Conservation (phyloP, 768 basidiomycete species). For the Pisolithus albus region DNA sequence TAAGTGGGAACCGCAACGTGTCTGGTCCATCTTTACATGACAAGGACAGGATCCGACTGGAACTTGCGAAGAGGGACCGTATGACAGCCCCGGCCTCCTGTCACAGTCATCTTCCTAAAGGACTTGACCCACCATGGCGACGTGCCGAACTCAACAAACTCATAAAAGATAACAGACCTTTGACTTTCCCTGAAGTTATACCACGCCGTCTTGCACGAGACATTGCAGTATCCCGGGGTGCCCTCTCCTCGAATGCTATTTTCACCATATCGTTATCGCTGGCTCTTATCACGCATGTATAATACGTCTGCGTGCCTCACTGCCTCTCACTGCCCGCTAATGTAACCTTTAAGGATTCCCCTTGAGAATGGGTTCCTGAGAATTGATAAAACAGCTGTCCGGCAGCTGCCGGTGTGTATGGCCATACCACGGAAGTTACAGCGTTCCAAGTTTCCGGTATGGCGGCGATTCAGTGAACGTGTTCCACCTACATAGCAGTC, state of each 20-base stretch:
- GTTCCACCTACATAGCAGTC: not conserved
- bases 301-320: conserved; percentile 4
- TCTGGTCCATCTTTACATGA: conserved; percentile 2
- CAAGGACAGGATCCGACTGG: not conserved
- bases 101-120: not conserved
- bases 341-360: conserved; percentile 16
- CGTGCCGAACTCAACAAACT: not conserved
- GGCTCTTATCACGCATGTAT: conserved; percentile 14
- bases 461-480: too few species aligned
- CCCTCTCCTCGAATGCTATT: conserved; percentile 22
- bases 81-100: not conserved
- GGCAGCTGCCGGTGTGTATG: not conserved
- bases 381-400: conserved; percentile 3
- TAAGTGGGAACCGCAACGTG: conserved; percentile 11
- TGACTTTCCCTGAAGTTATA: too few species aligned
- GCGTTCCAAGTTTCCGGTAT: not conserved
- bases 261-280: conserved; percentile 23
- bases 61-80: not conserved
- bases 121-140: too few species aligned
- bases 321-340: conserved; percentile 14
- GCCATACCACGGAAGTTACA: not conserved
- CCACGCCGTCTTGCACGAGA: too few species aligned
- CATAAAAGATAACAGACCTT: not conserved
- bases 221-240: too few species aligned
- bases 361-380: conserved; percentile 18